Base-by-base conservation (phyloP, 2,329 filamentous ascomycete species). In the Zymoseptoria pseudotritici region DNA sequence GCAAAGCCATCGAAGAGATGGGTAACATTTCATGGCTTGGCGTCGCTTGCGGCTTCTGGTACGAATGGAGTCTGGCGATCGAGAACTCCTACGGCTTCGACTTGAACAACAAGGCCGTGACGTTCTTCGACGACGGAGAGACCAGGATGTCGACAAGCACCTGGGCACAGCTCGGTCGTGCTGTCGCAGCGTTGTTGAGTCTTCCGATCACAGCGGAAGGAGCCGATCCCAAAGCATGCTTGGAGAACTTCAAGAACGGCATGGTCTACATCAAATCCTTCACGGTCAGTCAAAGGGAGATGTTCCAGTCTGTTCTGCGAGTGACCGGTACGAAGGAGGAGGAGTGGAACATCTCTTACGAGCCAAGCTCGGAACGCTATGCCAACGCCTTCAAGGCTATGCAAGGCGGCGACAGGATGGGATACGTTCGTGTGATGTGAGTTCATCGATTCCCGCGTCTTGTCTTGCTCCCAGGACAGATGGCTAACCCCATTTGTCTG, bases 231-330 rank as follows among this genome's bases (percentile, higher is more conserved):
- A 53, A 51, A 20, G 54, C 17, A 26, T 58, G 56, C 19, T 57
- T 66, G 5, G 62, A 64, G 21, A 50, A 70, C 36, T 84, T 76
- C 65, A 72, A 74, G 2, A 83, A 86, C 70, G 77, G 78, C 55
- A 63, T 67, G 0, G 67, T 86, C 1, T 83, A 79, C 65, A 65
- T 86, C 10, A 77, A 76, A 7, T 85, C 82, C 61, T 89, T 87
- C 73, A 70, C 74, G 10, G 65, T 85, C 61, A 83, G 73, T 60
- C 87, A 90, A 71, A 77, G 78, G 10, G 86, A 89, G 9, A 88
- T 89, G 76, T 78, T 89, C 57, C 80, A 81, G 49, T 80, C 79
- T n/a, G 72, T 86, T 11, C 78, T 85, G 66, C 80, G 81, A 0
- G 85, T 85, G 3, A 81, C 82, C 0, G 80, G 80, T 0, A 83